Evolutionary conservation across 2,329 filamentous ascomycete genomes (phyloP).

Genomic region (Ophiostoma pallidulum): DNA sequence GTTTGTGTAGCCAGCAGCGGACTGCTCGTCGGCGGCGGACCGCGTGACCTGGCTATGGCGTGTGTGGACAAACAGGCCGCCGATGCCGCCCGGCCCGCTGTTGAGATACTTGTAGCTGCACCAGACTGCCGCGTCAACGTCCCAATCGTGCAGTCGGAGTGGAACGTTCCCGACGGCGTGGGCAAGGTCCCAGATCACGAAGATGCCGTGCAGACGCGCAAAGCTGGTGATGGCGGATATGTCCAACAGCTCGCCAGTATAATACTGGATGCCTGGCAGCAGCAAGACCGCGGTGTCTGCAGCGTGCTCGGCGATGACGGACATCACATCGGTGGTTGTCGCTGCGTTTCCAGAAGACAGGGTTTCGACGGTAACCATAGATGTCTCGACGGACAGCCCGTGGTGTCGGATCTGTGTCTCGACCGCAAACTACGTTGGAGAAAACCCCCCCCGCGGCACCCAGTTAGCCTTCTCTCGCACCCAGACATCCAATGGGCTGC

Average conservation of each 20-base stretch:
- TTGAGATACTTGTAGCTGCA: conserved; percentile 97
- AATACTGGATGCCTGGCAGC: conserved; percentile 84
- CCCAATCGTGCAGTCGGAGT: conserved; percentile 73
- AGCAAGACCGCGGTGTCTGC: conserved; percentile 64
- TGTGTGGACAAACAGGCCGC: conserved; percentile 71
- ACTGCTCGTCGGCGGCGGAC: conserved; percentile 20
- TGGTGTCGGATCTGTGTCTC: conserved; percentile 73
- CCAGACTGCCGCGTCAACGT: conserved; percentile 87
- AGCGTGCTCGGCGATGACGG: conserved; percentile 64
- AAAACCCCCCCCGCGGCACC: neutral
- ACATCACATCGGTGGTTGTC: conserved; percentile 62
- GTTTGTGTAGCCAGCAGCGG: conserved; percentile 40
- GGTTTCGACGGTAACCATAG: conserved; percentile 67
- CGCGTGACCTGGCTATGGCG: conserved; percentile 51
- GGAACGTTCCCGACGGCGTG: conserved; percentile 71
- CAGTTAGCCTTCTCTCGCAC: too few species aligned
- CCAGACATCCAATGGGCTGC: too few species aligned
- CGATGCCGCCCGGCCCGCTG: conserved; percentile 75
- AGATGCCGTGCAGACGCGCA: conserved; percentile 49
- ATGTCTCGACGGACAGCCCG: conserved; percentile 52
- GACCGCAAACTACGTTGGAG: conserved; percentile 56
- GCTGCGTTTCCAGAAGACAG: conserved; percentile 38
- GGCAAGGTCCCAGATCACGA: conserved; percentile 54
- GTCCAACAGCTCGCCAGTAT: conserved; percentile 81
- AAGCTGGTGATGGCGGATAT: conserved; percentile 69